Percentiles rank a stretch among this genome's conserved stretches.
These are phyloP conservation scores for Colletotrichum scovillei DNA, from an alignment of 2,329 filamentous ascomycete species.

Conservation along the genomic window DNA sequence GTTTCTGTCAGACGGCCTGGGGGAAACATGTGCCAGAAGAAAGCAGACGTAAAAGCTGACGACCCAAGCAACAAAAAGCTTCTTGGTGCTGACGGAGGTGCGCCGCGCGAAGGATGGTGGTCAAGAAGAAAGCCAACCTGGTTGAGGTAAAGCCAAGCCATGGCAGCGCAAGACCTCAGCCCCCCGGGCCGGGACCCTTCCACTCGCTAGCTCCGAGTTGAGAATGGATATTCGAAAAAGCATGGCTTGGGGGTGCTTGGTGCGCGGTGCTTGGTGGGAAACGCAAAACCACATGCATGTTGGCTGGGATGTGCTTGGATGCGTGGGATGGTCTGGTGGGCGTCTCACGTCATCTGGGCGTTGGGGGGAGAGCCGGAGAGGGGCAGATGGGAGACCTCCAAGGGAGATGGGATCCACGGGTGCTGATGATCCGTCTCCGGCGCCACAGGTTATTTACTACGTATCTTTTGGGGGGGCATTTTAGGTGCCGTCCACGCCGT, in stretches of 20 bases:
- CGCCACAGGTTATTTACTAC: neutral
- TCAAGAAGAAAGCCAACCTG: neutral
- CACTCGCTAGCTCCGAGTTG: neutral
- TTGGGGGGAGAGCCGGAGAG: neutral
- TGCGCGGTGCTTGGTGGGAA: neutral
- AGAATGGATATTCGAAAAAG: neutral
- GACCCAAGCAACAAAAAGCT: neutral
- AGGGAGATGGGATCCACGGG: neutral
- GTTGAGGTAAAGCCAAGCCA: neutral
- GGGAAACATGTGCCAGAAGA: neutral
- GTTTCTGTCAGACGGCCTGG: neutral
- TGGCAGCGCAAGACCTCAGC: slow-evolving; percentile 21
- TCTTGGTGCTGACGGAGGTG: slow-evolving; percentile 19
- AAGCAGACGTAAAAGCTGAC: neutral
- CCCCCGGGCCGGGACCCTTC: slow-evolving; percentile 20
- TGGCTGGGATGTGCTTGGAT: neutral
- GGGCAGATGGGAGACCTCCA: neutral
- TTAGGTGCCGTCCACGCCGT: neutral
- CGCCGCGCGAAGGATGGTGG: slow-evolving; percentile 5
- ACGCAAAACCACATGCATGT: neutral
- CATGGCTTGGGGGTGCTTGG: no score
- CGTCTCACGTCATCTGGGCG: slow-evolving; percentile 32
- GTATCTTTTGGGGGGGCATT: neutral
- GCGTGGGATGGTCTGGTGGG: neutral
- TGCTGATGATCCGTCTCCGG: slow-evolving; percentile 18